Evolutionary conservation across 768 basidiomycete species (phyloP).

Genomic region (Floccularia luteovirens): DNA sequence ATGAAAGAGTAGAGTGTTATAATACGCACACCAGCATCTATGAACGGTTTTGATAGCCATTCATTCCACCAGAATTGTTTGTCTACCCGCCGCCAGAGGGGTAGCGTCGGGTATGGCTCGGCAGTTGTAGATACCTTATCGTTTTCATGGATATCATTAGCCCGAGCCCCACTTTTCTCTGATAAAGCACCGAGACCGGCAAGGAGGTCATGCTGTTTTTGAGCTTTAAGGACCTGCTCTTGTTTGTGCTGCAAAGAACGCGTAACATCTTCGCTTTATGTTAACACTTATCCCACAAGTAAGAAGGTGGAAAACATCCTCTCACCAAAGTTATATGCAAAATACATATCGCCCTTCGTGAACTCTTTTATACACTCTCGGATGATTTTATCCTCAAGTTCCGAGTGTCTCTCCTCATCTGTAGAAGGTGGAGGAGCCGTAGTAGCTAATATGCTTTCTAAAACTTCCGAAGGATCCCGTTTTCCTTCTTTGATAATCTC

Average conservation of each 20-base stretch:
- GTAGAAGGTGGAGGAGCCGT: constrained; percentile 58
- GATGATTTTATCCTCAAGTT: constrained; percentile 80
- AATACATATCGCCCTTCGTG: constrained; percentile 85
- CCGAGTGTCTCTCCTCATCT: constrained; percentile 58
- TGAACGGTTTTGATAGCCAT: constrained; percentile 73
- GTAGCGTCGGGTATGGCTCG: constrained; percentile 73
- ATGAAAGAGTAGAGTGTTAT: constrained; percentile 1
- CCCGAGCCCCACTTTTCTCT: constrained; percentile 14
- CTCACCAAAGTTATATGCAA: constrained; percentile 78
- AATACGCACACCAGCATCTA: constrained; percentile 73
- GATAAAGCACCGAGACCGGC: constrained; percentile 49
- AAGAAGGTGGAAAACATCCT: constrained; percentile 3
- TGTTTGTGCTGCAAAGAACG: constrained; percentile 77
- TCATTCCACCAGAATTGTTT: constrained; percentile 97
- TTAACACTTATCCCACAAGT: not conserved
- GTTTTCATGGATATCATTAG: constrained; percentile 13
- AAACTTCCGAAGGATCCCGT: constrained; percentile 42
- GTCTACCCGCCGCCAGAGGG: constrained; percentile 89
- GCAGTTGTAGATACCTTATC: constrained; percentile 43
- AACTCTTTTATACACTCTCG: constrained; percentile 73
- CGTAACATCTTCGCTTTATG: constrained; percentile 55
- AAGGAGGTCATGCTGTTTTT: constrained; percentile 51
- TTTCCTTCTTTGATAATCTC: constrained; percentile 36
- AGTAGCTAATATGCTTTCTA: constrained; percentile 50
- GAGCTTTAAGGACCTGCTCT: constrained; percentile 49